Base-by-base conservation (phyloP, 257 asterid species). In the Forsythia viridissima region DNA sequence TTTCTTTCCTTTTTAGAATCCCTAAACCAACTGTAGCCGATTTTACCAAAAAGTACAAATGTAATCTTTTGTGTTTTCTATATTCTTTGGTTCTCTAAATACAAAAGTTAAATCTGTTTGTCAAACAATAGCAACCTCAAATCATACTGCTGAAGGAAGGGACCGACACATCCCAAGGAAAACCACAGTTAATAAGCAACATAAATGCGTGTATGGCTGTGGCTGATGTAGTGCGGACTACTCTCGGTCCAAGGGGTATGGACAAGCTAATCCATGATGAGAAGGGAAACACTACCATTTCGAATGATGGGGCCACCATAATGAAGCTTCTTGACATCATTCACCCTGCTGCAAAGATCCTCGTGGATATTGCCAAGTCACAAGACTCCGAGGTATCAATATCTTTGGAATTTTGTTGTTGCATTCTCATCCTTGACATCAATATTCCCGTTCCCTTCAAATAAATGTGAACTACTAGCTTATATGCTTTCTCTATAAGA, bases 171-270 rank as follows among this genome's bases (percentile, higher is more conserved):
- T 96, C 99, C 63, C 99, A 96, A 88, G 98, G 99, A 78, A 96
- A 93, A 89, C 88, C 97, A 7, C 99, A 96, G 81, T 78, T 96
- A 83, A 43, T 93, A 46, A 96, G 99, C 92, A 96, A 96, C 89
- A 93, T 96, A 72, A 96, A 91, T 89, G 99, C 98, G 0, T 96
- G 97, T 81, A 84, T 77, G 87, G 97, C 97, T 67, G 94, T 93
- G 66, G 89, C 95, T 76, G 99, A 96, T 87, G 96, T 96, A 57
- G 97, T 93, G 77, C 84, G 98, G 38, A 81, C 92, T 71, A 96
- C 99, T 41, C 98, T 93, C 78, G 98, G 99, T 34, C 99, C 99
- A 1, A 89, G 99, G 86, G 99, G 99, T 76, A 96, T 96, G 99
- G 98, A 96, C 91, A 93, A 96, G 89, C 76, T 93, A 91, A 93